Evolutionary conservation across 2,329 filamentous ascomycete genomes (phyloP).

Genomic region (Aplosporella prunicola): DNA sequence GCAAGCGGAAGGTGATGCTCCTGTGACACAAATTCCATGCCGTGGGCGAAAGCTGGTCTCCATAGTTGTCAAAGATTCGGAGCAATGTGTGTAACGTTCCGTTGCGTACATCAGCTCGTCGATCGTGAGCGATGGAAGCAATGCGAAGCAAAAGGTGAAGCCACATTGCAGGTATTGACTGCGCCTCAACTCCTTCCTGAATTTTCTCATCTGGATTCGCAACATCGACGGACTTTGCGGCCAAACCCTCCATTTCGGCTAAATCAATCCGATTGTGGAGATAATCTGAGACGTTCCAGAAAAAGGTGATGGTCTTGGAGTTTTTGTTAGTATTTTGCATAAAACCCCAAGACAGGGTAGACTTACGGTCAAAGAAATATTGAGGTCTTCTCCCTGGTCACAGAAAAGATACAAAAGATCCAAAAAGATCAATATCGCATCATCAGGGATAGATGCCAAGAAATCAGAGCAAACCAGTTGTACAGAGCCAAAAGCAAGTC

Average conservation of each 20-base stretch:
- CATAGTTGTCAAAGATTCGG: slow-evolving; percentile 85
- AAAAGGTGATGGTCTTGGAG: slow-evolving; percentile 83
- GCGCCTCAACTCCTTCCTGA: slow-evolving; percentile 1
- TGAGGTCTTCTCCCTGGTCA: slow-evolving; percentile 81
- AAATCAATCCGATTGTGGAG: slow-evolving; percentile 46
- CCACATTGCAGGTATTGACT: slow-evolving; percentile 64
- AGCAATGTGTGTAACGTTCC: slow-evolving; percentile 86
- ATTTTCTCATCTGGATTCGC: slow-evolving; percentile 3
- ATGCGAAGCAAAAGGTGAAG: slow-evolving; percentile 64
- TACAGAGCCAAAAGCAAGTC: slow-evolving; percentile 78
- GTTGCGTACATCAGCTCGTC: slow-evolving; percentile 66
- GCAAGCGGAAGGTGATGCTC: slow-evolving; percentile 68
- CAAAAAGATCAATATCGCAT: slow-evolving; percentile 68
- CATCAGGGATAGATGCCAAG: slow-evolving; percentile 57
- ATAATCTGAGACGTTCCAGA: slow-evolving; percentile 91
- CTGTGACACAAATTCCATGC: slow-evolving; percentile 79
- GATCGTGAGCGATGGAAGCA: slow-evolving; percentile 61
- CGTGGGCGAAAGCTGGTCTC: slow-evolving; percentile 64
- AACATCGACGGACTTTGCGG: slow-evolving; percentile 7
- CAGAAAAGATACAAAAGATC: slow-evolving; percentile 86
- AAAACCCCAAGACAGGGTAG: not conserved
- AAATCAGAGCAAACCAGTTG: slow-evolving; percentile 96
- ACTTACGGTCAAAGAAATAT: slow-evolving; percentile 80
- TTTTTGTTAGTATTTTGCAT: not conserved
- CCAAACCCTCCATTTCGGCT: slow-evolving; percentile 21